Base-by-base conservation (phyloP, 345 rosid genomes). In the Eucalyptus rudis region DNA sequence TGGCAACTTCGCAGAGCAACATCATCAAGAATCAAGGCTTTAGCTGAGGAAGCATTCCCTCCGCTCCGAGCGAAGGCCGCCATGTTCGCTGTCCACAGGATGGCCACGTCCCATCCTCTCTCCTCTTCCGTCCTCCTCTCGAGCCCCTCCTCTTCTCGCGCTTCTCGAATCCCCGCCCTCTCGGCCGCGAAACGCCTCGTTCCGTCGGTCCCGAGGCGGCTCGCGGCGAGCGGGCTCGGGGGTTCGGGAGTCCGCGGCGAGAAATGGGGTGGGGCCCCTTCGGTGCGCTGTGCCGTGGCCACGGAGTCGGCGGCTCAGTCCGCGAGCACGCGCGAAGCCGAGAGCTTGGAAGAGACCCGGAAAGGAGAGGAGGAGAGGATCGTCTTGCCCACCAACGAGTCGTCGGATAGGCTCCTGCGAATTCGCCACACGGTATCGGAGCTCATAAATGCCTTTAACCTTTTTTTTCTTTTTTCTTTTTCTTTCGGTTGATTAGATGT, bases 381-480 rank as follows among this genome's bases (percentile, higher is more conserved):
- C 71, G 93, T 91, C 59, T 96, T 98, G 88, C 99, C 99, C 29
- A 95, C 97, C 49, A 96, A 98, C 87, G 95, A 95, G 31, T 96
- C 99, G 1, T 96, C 99, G 50, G 94, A 96, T 86, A 89, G 91
- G 76, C 97, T 98, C 19, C 90, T 97, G 64, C 94, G 94, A 90
- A 95, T 96, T 90, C 95, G 99, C 50, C 99, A 97, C 91, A 96
- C 99, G 93, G 99, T 97, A 92, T 12, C 31, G 54, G 51, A 86
- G 87, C 90, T 64, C 29, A 52, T 87, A 10, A 76, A 76, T 76
- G 47, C 47, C 40, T 36, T 36, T 36, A 36, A 36, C 40, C 40
- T 88, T 51, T 17, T 52, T 11, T 84, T 89, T 88, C 47, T 17
- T 8, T 27, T 29, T 29, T 33, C 36, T 29, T 36, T 84, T 25